Evolutionary conservation across 139 green algal genomes (phyloP).

Genomic region (Pleodorina starrii): DNA sequence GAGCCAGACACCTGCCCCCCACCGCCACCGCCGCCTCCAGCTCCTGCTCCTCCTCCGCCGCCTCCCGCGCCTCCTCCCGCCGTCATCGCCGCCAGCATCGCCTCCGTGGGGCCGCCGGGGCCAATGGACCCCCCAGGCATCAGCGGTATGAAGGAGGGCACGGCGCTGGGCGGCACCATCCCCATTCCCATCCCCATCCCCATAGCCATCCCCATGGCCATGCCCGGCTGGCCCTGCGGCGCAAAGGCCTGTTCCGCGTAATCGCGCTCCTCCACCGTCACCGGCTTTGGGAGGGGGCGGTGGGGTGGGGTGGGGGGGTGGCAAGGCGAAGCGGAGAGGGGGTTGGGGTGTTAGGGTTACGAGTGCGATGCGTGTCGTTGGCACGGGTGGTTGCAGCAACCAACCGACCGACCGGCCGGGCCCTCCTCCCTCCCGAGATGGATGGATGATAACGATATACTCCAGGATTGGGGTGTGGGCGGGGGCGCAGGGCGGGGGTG

Average conservation of each 20-base stretch:
- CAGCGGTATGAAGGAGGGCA: neutral
- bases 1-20: neutral
- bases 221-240: neutral
- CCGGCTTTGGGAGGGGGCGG: too few relatives aligned
- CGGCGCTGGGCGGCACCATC: neutral
- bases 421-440: too few relatives aligned
- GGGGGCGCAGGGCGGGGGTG: too few relatives aligned
- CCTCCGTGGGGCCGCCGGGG: neutral
- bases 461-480: too few relatives aligned
- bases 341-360: too few relatives aligned
- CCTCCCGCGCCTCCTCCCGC: neutral
- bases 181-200: neutral
- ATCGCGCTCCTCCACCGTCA: slow-evolving; percentile 69
- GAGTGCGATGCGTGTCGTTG: too few relatives aligned
- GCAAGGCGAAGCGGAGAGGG: too few relatives aligned
- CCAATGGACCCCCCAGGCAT: neutral
- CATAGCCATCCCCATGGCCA: slow-evolving; percentile 16
- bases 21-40: neutral
- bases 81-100: slow-evolving; percentile 6
- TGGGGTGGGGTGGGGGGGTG: too few relatives aligned
- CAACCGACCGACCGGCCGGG: too few relatives aligned
- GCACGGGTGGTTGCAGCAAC: too few relatives aligned
- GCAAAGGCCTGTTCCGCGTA: slow-evolving; percentile 53
- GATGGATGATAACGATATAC: too few relatives aligned
- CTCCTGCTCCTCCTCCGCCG: too few relatives aligned